Base-by-base conservation (phyloP, 2,329 filamentous ascomycete genomes). In the Emmonsia crescens region DNA sequence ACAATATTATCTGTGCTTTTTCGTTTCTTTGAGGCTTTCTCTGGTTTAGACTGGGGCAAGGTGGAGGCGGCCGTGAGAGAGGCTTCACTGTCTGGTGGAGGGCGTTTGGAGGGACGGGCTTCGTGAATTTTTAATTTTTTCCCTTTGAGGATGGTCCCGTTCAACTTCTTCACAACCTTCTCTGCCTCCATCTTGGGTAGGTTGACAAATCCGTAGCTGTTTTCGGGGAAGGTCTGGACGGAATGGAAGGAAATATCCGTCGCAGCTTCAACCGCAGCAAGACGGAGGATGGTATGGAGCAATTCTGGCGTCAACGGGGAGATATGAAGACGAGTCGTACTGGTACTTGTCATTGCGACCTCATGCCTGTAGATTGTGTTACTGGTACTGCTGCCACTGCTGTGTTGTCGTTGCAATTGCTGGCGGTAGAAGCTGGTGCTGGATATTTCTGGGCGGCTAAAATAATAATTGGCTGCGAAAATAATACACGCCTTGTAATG, bases 141-240 rank as follows among this genome's bases (percentile, higher is more conserved):
- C 9, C 94, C 94, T 72, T 88, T 94, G 61, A 99, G 77, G 29
- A 89, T 88, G 1, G 88, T 84, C 38, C 93, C 93, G 79, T 96
- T 89, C 57, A 97, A 82, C 77, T 94, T 97, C 77, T 88, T 93
- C 77, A 87, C 91, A 60, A 97, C 76, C 74, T 91, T 96, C n/a
- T 93, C 88, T 10, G 93, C 94, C 66, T 96, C 91, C 75, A 85
- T 83, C 2, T 73, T 76, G 0, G 92, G 92, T 44, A 99, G 77
- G 55, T 95, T 91, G 63, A 97, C 80, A 76, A 89, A 99, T 61
- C 93, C 94, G 84, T 91, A 99, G 60, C 84, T 87, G 72, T 85
- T 88, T 66, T 99, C 94, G 16, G 93, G 93, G 65, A 96, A 96
- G 0, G 92, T 92, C 71, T 91, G 84, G 66, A 96, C 77, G 5